Conservation (phyloP, 371 early-diverging fungal species). For the Umbelopsis sp. region DNA sequence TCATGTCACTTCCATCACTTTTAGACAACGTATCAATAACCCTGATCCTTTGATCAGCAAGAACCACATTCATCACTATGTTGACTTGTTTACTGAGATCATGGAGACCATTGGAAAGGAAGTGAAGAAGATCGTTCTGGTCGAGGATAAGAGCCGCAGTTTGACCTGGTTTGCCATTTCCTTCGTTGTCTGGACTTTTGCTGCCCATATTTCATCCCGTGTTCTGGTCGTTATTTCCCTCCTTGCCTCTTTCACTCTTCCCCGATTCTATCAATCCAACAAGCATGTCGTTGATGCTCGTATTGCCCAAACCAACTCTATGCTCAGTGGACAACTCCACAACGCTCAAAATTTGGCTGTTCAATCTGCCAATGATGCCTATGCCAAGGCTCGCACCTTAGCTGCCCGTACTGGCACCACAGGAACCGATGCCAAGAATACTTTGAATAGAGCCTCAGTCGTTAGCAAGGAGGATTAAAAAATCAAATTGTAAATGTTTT, state of each 20-base stretch:
- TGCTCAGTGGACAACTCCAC: conserved; percentile 26
- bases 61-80: conserved; percentile 33
- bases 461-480: not conserved
- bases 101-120: conserved; percentile 39
- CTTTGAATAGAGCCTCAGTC: conserved; percentile 22
- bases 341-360: conserved; percentile 29
- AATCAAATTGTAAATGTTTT: not conserved
- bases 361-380: conserved; percentile 26
- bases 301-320: conserved; percentile 39
- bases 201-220: conserved; percentile 42
- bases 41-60: conserved; percentile 20
- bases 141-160: conserved; percentile 35
- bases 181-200: conserved; percentile 42
- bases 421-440: conserved; percentile 41
- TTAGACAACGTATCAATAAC: conserved; percentile 1
- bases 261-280: conserved; percentile 42
- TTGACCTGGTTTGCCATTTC: conserved; percentile 42
- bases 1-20: not conserved
- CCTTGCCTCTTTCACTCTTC: conserved; percentile 42
- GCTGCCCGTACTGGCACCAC: conserved; percentile 35
- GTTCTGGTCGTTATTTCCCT: conserved; percentile 26
- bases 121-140: conserved; percentile 45
- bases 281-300: conserved; percentile 48
- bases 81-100: conserved; percentile 37
- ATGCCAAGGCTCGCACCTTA: conserved; percentile 28